These are phyloP conservation scores for Furcasterigmium furcatum DNA, from an alignment of 2,329 filamentous ascomycete genomes.

Conservation along the genomic window DNA sequence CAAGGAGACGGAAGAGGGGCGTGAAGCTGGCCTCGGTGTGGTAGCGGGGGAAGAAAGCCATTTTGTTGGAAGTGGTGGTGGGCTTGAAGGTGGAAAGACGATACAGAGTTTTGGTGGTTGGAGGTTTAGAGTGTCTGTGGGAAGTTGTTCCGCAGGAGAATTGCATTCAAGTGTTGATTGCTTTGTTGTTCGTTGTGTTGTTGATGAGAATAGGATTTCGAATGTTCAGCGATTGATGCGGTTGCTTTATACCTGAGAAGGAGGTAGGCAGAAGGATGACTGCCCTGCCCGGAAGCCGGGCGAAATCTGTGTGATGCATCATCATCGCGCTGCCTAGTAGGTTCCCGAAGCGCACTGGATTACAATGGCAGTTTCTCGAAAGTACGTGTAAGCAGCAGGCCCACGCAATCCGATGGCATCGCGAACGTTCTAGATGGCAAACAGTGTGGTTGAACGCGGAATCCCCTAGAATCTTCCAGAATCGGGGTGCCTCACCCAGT, in stretches of 20 bases:
- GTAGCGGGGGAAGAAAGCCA: slow-evolving; percentile 60
- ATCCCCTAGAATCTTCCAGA: slow-evolving; percentile 18
- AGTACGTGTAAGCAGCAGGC: slow-evolving; percentile 2
- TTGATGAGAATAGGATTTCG: slow-evolving; percentile 17
- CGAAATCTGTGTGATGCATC: background rate
- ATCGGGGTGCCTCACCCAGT: too few relatives aligned
- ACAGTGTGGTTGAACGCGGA: too few relatives aligned
- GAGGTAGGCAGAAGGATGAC: slow-evolving; percentile 8
- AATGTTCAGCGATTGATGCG: slow-evolving; percentile 9
- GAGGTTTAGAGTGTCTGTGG: background rate
- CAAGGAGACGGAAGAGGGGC: slow-evolving; percentile 61
- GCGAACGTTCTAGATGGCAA: slow-evolving; percentile 9
- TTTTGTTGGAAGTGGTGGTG: slow-evolving; percentile 31
- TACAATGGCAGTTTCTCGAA: background rate
- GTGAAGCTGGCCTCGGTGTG: slow-evolving; percentile 50
- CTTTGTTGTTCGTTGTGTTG: slow-evolving; percentile 19
- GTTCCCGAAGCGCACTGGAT: background rate
- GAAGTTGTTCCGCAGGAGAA: too few relatives aligned
- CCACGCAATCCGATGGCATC: slow-evolving; percentile 6
- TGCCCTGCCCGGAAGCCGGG: slow-evolving; percentile 12
- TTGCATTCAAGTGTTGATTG: background rate
- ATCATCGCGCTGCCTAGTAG: slow-evolving; percentile 10
- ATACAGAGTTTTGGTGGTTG: slow-evolving; percentile 10
- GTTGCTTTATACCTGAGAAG: slow-evolving; percentile 24
- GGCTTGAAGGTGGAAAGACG: background rate